Evolutionary conservation across 2,329 filamentous ascomycete species (phyloP).

Genomic region (Dryadomyces sulphureus): DNA sequence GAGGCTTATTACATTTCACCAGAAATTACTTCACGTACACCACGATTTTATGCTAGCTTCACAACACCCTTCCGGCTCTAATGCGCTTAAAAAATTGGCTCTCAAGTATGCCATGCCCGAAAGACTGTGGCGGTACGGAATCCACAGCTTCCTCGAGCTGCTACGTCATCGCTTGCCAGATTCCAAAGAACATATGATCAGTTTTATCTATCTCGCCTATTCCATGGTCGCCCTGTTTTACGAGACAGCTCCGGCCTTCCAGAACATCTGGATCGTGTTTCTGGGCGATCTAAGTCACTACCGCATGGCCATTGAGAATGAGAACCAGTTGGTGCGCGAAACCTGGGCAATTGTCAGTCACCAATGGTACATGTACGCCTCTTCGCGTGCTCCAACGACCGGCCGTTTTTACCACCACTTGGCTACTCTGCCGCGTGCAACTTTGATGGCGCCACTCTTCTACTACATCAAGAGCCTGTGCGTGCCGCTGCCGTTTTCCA

Average conservation of each 20-base stretch:
- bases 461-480: constrained; percentile 59
- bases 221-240: constrained; percentile 78
- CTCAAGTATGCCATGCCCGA: constrained; percentile 83
- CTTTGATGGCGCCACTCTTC: constrained; percentile 55
- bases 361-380: constrained; percentile 74
- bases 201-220: constrained; percentile 80
- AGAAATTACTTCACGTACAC: constrained; percentile 67
- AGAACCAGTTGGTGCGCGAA: constrained; percentile 59
- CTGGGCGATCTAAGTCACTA: constrained; percentile 76
- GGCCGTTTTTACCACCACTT: constrained; percentile 81
- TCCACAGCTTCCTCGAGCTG: constrained; percentile 71
- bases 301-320: constrained; percentile 81
- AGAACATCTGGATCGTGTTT: constrained; percentile 88
- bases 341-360: constrained; percentile 68
- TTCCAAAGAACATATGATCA: constrained; percentile 77
- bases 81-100: constrained; percentile 51
- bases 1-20: constrained; percentile 65
- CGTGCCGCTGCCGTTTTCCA: constrained; percentile 49
- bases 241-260: constrained; percentile 70
- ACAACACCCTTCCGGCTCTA: constrained; percentile 67
- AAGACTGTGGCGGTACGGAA: constrained; percentile 86
- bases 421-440: constrained; percentile 60
- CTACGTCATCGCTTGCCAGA: constrained; percentile 58
- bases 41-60: constrained; percentile 78
- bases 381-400: constrained; percentile 58